These are phyloP conservation scores for Cryptosporidium xiaoi DNA, from an alignment of 169 alveolate species.

Conservation along the genomic window DNA sequence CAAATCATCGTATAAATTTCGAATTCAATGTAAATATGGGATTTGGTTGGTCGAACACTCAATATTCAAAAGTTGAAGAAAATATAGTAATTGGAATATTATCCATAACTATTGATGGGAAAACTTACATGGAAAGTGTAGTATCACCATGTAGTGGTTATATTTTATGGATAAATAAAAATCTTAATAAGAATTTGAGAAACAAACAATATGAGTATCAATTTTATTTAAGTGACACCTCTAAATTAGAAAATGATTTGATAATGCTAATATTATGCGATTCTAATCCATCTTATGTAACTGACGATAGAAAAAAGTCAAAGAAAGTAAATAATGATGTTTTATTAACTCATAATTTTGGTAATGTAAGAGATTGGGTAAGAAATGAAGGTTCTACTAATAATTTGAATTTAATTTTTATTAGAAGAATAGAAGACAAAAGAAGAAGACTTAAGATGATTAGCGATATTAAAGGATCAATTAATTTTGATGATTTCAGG, in stretches of 20 bases:
- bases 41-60: background rate
- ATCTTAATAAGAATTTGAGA: background rate
- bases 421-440: background rate
- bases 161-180: constrained; percentile 29
- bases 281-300: constrained; percentile 19
- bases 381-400: background rate
- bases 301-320: background rate
- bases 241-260: background rate
- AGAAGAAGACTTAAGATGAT: background rate
- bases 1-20: background rate
- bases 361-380: constrained; percentile 27
- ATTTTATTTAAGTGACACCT: background rate
- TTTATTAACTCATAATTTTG: constrained; percentile 13
- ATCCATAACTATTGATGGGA: constrained; percentile 21
- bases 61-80: constrained; percentile 5
- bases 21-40: constrained; percentile 38
- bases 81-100: constrained; percentile 10
- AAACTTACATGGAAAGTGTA: constrained; percentile 41
- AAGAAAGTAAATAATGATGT: background rate
- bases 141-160: constrained; percentile 44
- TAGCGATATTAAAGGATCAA: background rate
- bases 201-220: background rate
- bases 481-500: background rate
- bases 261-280: constrained; percentile 6
- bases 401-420: constrained; percentile 1